Evolutionary conservation across 305 asterid genomes (phyloP).

Genomic region (Coffea humblotiana): DNA sequence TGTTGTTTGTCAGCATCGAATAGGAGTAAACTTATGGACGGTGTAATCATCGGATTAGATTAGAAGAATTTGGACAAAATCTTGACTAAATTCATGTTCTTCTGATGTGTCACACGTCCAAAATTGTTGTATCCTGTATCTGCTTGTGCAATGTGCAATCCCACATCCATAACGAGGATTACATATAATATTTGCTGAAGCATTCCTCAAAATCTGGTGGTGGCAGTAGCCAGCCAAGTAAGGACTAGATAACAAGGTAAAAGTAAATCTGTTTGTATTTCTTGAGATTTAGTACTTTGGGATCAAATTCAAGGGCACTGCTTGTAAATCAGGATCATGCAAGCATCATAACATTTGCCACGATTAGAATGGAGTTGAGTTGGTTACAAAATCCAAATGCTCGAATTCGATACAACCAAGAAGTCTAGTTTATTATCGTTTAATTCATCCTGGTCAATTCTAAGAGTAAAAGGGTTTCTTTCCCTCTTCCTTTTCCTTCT

Average conservation of each 20-base stretch:
- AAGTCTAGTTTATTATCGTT: background rate
- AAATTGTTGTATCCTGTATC: background rate
- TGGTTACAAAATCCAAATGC: background rate
- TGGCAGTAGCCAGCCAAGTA: background rate
- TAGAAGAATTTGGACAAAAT: conserved; percentile 4
- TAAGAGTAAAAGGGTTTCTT: background rate
- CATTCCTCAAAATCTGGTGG: background rate
- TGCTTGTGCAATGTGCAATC: background rate
- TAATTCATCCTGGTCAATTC: background rate
- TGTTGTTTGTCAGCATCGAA: conserved; percentile 19
- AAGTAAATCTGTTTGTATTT: background rate
- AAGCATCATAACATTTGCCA: background rate
- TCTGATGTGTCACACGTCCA: background rate
- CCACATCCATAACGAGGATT: background rate
- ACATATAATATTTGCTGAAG: background rate
- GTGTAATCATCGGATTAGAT: background rate
- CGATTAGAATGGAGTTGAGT: background rate
- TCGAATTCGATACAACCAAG: background rate
- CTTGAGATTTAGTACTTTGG: background rate
- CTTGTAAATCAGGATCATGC: background rate
- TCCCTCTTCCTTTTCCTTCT: background rate
- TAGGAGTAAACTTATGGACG: background rate
- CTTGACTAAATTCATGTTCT: background rate
- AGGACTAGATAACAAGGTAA: background rate
- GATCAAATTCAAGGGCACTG: background rate